Conservation (phyloP, 2,329 filamentous ascomycete genomes). For the Fusarium denticulatum region DNA sequence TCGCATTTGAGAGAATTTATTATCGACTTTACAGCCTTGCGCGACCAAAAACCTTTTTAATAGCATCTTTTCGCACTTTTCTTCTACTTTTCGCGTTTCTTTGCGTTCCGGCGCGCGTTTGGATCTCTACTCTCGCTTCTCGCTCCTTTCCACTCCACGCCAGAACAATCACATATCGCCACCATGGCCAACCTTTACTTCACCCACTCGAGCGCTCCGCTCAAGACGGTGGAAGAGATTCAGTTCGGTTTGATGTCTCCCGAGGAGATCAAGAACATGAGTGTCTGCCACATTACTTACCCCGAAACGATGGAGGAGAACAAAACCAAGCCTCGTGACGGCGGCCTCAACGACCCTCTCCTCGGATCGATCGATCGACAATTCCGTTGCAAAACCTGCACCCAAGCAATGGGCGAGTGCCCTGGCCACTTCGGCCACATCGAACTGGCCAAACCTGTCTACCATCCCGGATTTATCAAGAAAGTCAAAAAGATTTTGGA, state of each 20-base stretch:
- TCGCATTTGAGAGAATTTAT: slow-evolving; percentile 45
- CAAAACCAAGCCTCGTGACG: slow-evolving; percentile 87
- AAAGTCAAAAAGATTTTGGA: slow-evolving; percentile 99
- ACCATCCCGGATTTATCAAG: slow-evolving; percentile 93
- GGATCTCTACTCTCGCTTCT: slow-evolving; percentile 38
- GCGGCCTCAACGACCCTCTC: slow-evolving; percentile 93
- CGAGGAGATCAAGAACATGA: slow-evolving; percentile 99
- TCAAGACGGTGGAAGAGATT: slow-evolving; percentile 98
- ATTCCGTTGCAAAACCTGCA: slow-evolving; percentile 95
- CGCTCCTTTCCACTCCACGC: slow-evolving; percentile 42
- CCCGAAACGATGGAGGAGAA: slow-evolving; percentile 99
- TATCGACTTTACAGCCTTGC: slow-evolving; percentile 47
- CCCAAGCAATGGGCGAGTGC: slow-evolving; percentile 94
- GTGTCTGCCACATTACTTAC: slow-evolving; percentile 93
- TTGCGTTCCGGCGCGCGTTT: slow-evolving; percentile 38
- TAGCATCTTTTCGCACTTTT: slow-evolving; percentile 38
- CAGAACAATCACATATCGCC: slow-evolving; percentile 50
- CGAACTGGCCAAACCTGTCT: slow-evolving; percentile 95
- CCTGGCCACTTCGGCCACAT: slow-evolving; percentile 99
- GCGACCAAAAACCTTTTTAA: slow-evolving; percentile 37
- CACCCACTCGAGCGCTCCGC: slow-evolving; percentile 89
- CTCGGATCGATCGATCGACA: slow-evolving; percentile 96
- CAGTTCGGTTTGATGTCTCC: slow-evolving; percentile 98
- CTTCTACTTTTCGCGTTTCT: slow-evolving; percentile 41
- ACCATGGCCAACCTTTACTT: slow-evolving; percentile 94